Percentiles rank a stretch among this genome's conserved stretches.
These are phyloP conservation scores for Aaosphaeria arxii DNA, from an alignment of 2,329 filamentous ascomycete genomes.

Conservation along the genomic window DNA sequence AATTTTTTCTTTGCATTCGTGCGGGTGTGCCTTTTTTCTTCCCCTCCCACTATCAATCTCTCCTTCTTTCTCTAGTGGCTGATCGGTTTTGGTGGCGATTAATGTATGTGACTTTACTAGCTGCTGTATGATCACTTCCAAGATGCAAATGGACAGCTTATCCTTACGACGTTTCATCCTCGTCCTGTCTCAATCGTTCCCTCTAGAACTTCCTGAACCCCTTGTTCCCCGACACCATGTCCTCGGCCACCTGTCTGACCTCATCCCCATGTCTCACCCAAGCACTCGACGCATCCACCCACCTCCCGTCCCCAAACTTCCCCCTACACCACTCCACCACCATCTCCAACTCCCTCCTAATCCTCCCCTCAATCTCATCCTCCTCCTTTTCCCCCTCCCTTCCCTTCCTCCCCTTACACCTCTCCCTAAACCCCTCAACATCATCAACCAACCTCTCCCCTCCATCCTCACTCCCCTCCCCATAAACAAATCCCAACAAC, in stretches of 20 bases:
- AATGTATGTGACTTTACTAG: conserved; percentile 6
- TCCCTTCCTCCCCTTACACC: conserved; percentile 8
- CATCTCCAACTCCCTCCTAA: conserved; percentile 42
- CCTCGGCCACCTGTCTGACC: conserved; percentile 39
- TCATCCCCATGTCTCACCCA: conserved; percentile 43
- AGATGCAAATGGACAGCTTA: conserved; percentile 10
- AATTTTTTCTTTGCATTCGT: conserved; percentile 33
- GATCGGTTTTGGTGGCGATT: conserved; percentile 7
- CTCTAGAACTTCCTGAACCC: conserved; percentile 46
- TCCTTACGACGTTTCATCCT: not conserved
- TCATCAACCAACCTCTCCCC: conserved; percentile 34
- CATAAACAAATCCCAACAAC: conserved; percentile 3
- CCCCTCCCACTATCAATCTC: no score
- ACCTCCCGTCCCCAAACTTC: conserved; percentile 41
- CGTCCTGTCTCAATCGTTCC: not conserved
- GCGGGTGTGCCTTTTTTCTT: conserved; percentile 15
- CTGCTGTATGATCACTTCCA: conserved; percentile 27
- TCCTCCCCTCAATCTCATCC: conserved; percentile 38
- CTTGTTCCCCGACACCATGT: conserved; percentile 45
- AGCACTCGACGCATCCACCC: conserved; percentile 42
- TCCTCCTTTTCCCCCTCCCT: conserved; percentile 28
- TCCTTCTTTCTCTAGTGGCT: no score
- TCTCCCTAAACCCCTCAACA: conserved; percentile 19
- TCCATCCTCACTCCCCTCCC: conserved; percentile 6
- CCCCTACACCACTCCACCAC: conserved; percentile 42